phyloP scores from a whole-genome alignment of 2,329 filamentous ascomycete genomes.

The Metarhizium rileyi region DNA sequence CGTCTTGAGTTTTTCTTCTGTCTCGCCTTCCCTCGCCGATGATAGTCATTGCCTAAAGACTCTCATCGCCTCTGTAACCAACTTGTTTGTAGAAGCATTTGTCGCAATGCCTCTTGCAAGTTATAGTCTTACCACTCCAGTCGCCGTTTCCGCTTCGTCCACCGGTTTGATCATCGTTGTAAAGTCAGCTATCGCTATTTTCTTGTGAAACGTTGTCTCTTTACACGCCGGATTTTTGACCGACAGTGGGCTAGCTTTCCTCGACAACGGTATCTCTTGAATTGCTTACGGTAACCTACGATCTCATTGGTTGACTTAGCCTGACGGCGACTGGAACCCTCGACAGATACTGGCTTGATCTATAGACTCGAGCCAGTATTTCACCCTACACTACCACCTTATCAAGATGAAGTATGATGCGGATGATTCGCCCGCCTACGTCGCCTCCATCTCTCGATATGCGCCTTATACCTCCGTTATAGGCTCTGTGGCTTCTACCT shows the following conservation, averaged over 20 bases:
- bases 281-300: conserved; percentile 26
- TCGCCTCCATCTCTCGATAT: conserved; percentile 33
- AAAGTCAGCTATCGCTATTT: conserved; percentile 32
- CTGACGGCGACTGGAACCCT: conserved; percentile 45
- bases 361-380: conserved; percentile 17
- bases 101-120: conserved; percentile 50
- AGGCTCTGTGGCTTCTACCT: conserved; percentile 67
- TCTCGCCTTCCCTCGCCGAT: conserved; percentile 16
- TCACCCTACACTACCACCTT: conserved; percentile 19
- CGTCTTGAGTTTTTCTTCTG: conserved; percentile 2
- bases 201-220: conserved; percentile 34
- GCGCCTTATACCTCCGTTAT: conserved; percentile 60
- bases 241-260: conserved; percentile 25
- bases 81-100: conserved; percentile 23
- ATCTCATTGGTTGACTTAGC: conserved; percentile 40
- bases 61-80: conserved; percentile 15
- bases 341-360: conserved; percentile 20
- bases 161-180: conserved; percentile 49
- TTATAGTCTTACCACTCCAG: conserved; percentile 40
- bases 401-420: conserved; percentile 51
- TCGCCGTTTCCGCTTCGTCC: conserved; percentile 53
- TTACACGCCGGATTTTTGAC: conserved; percentile 26
- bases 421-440: conserved; percentile 42
- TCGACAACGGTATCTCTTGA: conserved; percentile 24
- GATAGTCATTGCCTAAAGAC: conserved; percentile 24